These are phyloP conservation scores for Xylaria sp. DNA, from an alignment of 495 filamentous ascomycete genomes.

Conservation along the genomic window DNA sequence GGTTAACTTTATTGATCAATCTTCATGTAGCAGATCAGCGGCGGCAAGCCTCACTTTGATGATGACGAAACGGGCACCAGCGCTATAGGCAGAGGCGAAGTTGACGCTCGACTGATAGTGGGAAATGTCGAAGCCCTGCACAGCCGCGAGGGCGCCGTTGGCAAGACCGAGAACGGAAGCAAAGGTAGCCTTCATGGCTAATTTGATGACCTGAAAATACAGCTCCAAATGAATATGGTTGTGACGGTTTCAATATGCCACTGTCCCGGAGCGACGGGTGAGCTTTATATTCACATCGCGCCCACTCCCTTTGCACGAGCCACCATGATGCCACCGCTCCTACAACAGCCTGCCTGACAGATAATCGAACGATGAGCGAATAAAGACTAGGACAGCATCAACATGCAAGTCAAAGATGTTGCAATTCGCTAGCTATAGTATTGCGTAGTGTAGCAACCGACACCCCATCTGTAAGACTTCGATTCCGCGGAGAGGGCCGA, in stretches of 20 bases:
- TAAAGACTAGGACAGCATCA: background rate
- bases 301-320: background rate
- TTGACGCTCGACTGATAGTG: constrained; percentile 64
- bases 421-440: constrained; percentile 9
- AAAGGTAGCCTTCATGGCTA: constrained; percentile 30
- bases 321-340: background rate
- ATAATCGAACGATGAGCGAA: background rate
- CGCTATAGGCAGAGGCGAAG: constrained; percentile 60
- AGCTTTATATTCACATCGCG: constrained; percentile 19
- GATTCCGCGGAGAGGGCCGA: background rate
- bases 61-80: constrained; percentile 70
- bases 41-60: constrained; percentile 61
- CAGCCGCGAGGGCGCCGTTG: constrained; percentile 49
- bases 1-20: constrained; percentile 2
- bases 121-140: constrained; percentile 72
- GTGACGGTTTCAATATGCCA: background rate
- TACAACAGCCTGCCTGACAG: background rate
- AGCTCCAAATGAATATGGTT: background rate
- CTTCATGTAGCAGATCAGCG: background rate
- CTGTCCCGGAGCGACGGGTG: background rate
- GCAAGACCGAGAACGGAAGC: constrained; percentile 27
- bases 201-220: background rate
- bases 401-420: constrained; percentile 19
- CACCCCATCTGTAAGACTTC: background rate
- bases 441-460: constrained; percentile 8